A percentile compares a stretch with the other conserved stretches of the same genome.
phyloP scores from a whole-genome alignment of 139 green algal species.

The Coelastrella sp. region DNA sequence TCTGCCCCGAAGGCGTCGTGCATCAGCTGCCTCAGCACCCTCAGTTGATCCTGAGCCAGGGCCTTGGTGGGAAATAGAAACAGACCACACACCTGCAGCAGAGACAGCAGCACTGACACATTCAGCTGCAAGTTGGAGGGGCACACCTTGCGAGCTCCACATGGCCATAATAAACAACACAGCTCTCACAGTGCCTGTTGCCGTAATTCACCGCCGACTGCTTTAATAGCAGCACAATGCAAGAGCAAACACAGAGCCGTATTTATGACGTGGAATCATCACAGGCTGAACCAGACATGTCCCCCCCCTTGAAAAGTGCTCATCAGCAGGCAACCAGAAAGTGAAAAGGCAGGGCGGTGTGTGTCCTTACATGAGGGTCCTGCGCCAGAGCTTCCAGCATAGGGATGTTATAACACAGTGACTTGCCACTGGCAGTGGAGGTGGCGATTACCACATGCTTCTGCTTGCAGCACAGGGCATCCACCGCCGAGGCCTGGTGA shows the following conservation, averaged over 20 bases:
- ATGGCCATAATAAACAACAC: background rate
- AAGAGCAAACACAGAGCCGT: no score
- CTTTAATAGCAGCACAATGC: no score
- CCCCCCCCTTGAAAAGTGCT: background rate
- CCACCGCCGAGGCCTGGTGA: conserved; percentile 70
- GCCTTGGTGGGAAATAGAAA: conserved; percentile 97
- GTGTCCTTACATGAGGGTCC: conserved; percentile 23
- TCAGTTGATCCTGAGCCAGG: conserved; percentile 85
- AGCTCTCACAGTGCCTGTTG: background rate
- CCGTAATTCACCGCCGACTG: no score
- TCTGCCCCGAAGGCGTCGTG: conserved; percentile 66
- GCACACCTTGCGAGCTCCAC: background rate
- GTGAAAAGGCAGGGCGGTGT: background rate
- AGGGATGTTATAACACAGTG: conserved; percentile 91
- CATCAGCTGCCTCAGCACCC: conserved; percentile 66
- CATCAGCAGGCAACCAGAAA: background rate
- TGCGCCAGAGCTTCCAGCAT: conserved; percentile 72
- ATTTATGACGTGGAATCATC: background rate
- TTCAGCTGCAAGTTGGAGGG: background rate
- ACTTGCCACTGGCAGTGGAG: conserved; percentile 94
- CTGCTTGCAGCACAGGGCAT: conserved; percentile 57
- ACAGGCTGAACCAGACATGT: background rate
- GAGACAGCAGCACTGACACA: background rate
- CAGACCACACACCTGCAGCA: conserved; percentile 72
- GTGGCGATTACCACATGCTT: conserved; percentile 89